These are phyloP conservation scores for Quercus dentata DNA, from an alignment of 306 rosid species.

Conservation along the genomic window DNA sequence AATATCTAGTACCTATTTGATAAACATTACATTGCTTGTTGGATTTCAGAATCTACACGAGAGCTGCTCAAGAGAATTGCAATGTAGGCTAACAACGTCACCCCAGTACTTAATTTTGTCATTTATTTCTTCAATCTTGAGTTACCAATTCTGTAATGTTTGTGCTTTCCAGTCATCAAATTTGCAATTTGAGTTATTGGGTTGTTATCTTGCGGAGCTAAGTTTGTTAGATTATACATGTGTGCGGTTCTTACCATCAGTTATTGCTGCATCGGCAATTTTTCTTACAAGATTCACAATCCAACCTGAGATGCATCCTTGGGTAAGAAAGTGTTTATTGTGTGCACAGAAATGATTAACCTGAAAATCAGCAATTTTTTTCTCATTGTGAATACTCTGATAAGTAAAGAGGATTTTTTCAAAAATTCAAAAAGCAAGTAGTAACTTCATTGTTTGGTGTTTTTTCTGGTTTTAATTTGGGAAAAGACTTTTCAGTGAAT, in stretches of 20 bases:
- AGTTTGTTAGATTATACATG: constrained; percentile 35
- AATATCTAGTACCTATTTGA: background rate
- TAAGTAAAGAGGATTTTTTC: background rate
- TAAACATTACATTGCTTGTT: background rate
- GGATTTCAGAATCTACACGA: constrained; percentile 24
- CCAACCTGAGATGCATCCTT: constrained; percentile 37
- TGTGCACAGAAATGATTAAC: background rate
- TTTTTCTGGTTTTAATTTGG: too few relatives aligned
- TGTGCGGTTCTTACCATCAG: constrained; percentile 36
- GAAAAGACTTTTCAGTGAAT: too few relatives aligned
- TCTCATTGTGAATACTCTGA: background rate
- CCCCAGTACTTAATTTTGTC: background rate
- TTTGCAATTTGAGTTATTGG: constrained; percentile 28
- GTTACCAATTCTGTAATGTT: background rate
- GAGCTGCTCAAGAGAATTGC: constrained; percentile 22
- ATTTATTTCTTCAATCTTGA: background rate
- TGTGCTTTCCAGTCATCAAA: constrained; percentile 19
- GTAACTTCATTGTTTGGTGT: too few relatives aligned
- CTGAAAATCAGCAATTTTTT: background rate
- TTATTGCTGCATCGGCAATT: constrained; percentile 44
- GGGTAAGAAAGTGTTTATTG: constrained; percentile 37
- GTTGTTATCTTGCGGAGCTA: constrained; percentile 48
- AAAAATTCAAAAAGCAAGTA: background rate
- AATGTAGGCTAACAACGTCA: background rate
- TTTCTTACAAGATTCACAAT: constrained; percentile 43